Evolutionary conservation across 805 yeast genomes (phyloP).

Genomic region (Ogataea thermomethanolica): DNA sequence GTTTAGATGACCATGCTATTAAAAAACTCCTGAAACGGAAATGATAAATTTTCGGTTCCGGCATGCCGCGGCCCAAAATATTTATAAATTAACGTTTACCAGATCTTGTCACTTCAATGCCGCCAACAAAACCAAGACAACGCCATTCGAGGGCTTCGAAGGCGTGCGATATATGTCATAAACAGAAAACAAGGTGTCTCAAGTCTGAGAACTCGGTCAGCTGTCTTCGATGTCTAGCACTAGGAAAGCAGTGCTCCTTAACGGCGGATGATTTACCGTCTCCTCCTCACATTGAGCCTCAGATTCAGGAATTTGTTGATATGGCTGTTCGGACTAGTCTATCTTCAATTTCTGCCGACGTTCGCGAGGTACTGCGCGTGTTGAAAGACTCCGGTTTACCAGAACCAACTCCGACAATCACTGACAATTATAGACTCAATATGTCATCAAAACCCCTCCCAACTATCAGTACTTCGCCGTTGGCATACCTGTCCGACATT

Average conservation of each 20-base stretch:
- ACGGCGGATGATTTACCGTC: conserved; percentile 25
- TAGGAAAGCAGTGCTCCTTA: conserved; percentile 52
- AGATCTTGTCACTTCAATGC: neutral
- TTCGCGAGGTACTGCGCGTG: conserved; percentile 12
- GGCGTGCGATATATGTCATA: conserved; percentile 34
- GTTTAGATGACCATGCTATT: too few species aligned
- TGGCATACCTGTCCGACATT: conserved; percentile 38
- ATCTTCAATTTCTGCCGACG: conserved; percentile 12
- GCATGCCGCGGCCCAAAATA: conserved; percentile 6
- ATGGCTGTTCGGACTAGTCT: conserved; percentile 1
- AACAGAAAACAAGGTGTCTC: conserved; percentile 51
- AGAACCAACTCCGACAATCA: conserved; percentile 4
- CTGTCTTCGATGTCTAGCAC: conserved; percentile 57
- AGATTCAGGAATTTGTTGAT: neutral
- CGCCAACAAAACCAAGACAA: conserved; percentile 7
- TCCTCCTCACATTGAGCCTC: neutral
- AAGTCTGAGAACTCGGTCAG: conserved; percentile 45
- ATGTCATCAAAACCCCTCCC: conserved; percentile 15
- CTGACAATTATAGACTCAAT: conserved; percentile 8
- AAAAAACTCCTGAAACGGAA: too few species aligned
- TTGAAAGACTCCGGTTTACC: conserved; percentile 9
- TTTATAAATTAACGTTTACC: neutral
- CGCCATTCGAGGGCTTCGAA: conserved; percentile 27
- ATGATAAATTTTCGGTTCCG: neutral
- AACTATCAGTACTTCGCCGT: conserved; percentile 43